phyloP scores from a whole-genome alignment of 2,329 filamentous ascomycete genomes.

The Neurospora sp. region DNA sequence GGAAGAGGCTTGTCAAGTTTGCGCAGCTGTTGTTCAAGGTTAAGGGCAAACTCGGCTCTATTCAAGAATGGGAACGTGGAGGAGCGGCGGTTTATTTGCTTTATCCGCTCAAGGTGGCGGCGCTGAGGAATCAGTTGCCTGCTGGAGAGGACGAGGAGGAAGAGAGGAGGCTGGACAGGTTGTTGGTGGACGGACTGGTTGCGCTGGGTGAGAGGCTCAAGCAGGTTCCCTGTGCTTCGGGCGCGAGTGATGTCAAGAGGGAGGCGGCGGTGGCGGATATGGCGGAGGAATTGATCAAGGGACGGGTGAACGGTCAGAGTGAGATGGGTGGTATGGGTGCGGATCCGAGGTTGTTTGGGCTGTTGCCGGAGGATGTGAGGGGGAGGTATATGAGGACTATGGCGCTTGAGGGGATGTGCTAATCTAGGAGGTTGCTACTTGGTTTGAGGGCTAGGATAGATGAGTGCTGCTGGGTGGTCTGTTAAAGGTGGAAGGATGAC shows the following conservation, averaged over 20 bases:
- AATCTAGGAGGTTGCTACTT: not conserved
- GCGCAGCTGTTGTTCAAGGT: conserved; percentile 59
- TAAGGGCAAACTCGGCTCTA: conserved; percentile 40
- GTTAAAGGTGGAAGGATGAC: not conserved
- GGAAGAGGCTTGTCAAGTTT: conserved; percentile 49
- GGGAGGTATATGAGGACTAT: conserved; percentile 47
- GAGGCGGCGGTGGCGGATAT: conserved; percentile 75
- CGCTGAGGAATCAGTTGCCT: conserved; percentile 18
- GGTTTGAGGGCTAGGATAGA: not conserved
- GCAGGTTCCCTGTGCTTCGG: conserved; percentile 27
- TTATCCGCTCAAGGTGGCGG: conserved; percentile 43
- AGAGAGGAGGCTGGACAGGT: conserved; percentile 11
- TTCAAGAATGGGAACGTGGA: conserved; percentile 58
- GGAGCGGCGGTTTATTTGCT: conserved; percentile 67
- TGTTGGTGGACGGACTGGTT: conserved; percentile 45
- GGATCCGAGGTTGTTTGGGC: conserved; percentile 37
- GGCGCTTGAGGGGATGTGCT: conserved; percentile 11
- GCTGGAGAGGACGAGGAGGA: conserved; percentile 27
- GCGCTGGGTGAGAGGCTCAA: conserved; percentile 30
- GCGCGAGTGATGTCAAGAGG: conserved; percentile 44
- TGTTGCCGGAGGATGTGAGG: conserved; percentile 64
- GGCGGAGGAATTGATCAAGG: conserved; percentile 58
- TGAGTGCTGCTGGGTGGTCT: not conserved
- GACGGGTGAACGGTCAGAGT: conserved; percentile 23
- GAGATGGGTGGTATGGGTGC: conserved; percentile 27